Percentiles rank a stretch among this genome's conserved stretches.
Evolutionary conservation across 495 filamentous ascomycete species (phyloP).

Genomic region (Durotheca rogersii): DNA sequence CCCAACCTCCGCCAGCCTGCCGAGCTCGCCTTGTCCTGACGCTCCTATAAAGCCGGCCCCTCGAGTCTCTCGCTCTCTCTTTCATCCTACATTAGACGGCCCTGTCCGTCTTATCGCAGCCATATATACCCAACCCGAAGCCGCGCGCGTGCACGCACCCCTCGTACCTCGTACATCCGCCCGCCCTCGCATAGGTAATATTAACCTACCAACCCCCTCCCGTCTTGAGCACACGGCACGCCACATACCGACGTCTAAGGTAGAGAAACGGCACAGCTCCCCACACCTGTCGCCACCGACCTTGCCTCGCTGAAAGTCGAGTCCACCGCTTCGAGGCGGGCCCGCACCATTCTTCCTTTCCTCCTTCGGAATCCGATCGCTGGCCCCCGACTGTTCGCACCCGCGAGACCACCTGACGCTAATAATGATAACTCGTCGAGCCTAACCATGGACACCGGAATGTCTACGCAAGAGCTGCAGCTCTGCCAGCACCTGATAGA

Average conservation of each 20-base stretch:
- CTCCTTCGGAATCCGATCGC: too few species aligned
- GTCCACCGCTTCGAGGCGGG: not conserved
- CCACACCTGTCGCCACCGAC: conserved; percentile 19
- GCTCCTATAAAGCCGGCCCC: not conserved
- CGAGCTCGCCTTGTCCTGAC: not conserved
- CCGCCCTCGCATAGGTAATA: too few species aligned
- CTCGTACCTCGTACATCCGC: too few species aligned
- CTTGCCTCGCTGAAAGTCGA: not conserved
- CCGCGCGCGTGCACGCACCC: too few species aligned
- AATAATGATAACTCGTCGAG: conserved; percentile 19
- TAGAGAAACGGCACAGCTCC: not conserved
- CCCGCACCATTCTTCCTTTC: too few species aligned
- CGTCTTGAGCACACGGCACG: not conserved
- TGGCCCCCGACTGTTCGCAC: too few species aligned
- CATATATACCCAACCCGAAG: too few species aligned
- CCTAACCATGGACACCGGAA: conserved; percentile 43
- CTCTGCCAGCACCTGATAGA: conserved; percentile 75
- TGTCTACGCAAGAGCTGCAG: conserved; percentile 74
- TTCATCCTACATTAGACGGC: too few species aligned
- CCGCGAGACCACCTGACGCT: conserved; percentile 5
- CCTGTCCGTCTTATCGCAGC: too few species aligned
- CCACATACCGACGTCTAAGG: not conserved
- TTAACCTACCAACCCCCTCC: too few species aligned
- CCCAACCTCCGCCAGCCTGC: not conserved
- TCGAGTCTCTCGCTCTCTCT: too few species aligned